Percentiles rank a stretch among this genome's conserved stretches.
These are phyloP conservation scores for Oxyria digyna DNA, from an alignment of 148 eudicot species.

Conservation along the genomic window DNA sequence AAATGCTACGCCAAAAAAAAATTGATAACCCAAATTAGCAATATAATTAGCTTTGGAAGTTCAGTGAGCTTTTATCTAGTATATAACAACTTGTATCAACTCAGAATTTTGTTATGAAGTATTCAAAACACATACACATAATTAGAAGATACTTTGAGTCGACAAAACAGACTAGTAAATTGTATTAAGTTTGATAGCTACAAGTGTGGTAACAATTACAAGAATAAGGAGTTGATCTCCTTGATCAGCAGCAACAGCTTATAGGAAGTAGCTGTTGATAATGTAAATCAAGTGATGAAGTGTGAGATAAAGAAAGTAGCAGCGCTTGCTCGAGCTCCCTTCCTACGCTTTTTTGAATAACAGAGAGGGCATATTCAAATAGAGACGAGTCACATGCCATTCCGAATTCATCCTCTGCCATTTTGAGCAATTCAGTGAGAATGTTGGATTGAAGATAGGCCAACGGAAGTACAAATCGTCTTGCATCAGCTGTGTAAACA, in stretches of 20 bases:
- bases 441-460: background rate
- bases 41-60: background rate
- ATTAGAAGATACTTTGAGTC: too few species aligned
- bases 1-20: background rate
- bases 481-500: conserved; percentile 9
- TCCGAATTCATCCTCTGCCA: conserved; percentile 9
- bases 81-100: too few species aligned
- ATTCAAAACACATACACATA: too few species aligned
- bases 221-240: background rate
- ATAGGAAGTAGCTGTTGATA: background rate
- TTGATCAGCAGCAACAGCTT: background rate
- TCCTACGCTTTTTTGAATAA: conserved; percentile 9
- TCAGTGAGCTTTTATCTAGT: background rate
- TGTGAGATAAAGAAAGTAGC: too few species aligned
- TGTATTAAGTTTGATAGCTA: background rate
- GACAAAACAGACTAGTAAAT: background rate
- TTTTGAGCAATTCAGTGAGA: background rate
- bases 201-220: background rate
- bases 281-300: too few species aligned
- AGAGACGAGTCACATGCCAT: background rate
- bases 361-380: conserved; percentile 15
- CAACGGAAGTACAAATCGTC: conserved; percentile 12
- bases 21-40: background rate
- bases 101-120: too few species aligned
- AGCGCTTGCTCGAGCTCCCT: too few species aligned